phyloP scores from a whole-genome alignment of 1,139 yeast species.

The Blastobotrys niveus region DNA sequence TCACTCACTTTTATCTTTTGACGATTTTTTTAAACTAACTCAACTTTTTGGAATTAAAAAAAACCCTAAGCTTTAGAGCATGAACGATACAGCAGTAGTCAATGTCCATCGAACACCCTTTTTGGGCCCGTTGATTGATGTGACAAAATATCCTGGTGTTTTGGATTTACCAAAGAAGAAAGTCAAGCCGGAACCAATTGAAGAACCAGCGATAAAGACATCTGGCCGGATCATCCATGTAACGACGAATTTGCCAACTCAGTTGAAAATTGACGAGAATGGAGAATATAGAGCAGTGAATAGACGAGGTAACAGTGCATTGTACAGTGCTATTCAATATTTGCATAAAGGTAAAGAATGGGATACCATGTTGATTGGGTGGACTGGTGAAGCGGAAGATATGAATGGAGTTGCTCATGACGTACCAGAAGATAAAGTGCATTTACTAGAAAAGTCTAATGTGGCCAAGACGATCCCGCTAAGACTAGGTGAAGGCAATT shows the following conservation, averaged over 20 bases:
- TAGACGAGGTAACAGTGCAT: slow-evolving; percentile 78
- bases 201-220: slow-evolving; percentile 17
- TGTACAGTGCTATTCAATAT: slow-evolving; percentile 67
- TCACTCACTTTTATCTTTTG: neutral
- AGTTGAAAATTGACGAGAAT: slow-evolving; percentile 33
- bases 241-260: slow-evolving; percentile 63
- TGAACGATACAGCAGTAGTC: slow-evolving; percentile 6
- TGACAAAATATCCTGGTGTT: slow-evolving; percentile 7
- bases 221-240: slow-evolving; percentile 64
- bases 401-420: slow-evolving; percentile 46
- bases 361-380: slow-evolving; percentile 84
- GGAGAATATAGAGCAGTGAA: slow-evolving; percentile 14
- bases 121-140: slow-evolving; percentile 26
- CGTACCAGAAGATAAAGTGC: too few relatives aligned
- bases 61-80: neutral
- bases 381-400: slow-evolving; percentile 82
- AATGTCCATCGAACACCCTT: slow-evolving; percentile 28
- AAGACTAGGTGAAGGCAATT: slow-evolving; percentile 41
- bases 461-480: slow-evolving; percentile 79
- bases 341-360: slow-evolving; percentile 62
- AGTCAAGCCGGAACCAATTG: neutral
- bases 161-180: neutral
- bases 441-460: too few relatives aligned
- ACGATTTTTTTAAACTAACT: too few relatives aligned
- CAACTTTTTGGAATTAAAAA: too few relatives aligned